These are phyloP conservation scores for Teratosphaeria viscida DNA, from an alignment of 2,329 filamentous ascomycete species.

Conservation along the genomic window DNA sequence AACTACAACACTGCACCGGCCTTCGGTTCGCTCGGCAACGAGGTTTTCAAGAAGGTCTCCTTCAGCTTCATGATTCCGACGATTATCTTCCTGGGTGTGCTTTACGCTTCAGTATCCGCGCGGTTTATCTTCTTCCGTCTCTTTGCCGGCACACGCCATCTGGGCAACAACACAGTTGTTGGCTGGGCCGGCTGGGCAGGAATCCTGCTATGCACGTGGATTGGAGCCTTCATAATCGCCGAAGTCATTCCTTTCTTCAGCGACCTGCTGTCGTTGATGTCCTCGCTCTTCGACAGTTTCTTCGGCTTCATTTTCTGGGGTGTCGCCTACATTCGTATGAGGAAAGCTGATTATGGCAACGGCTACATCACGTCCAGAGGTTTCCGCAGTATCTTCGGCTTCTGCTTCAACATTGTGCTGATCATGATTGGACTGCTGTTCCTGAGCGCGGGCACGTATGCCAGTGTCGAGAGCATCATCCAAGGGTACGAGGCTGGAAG, in stretches of 20 bases:
- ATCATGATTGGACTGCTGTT: conserved; percentile 72
- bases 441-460: conserved; percentile 72
- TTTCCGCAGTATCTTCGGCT: conserved; percentile 42
- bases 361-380: conserved; percentile 45
- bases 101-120: conserved; percentile 83
- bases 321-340: conserved; percentile 68
- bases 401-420: conserved; percentile 60
- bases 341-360: conserved; percentile 50
- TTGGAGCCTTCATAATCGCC: conserved; percentile 84
- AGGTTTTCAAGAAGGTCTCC: conserved; percentile 71
- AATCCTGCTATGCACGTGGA: conserved; percentile 67
- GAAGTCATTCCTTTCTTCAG: conserved; percentile 92
- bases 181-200: conserved; percentile 71
- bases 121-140: conserved; percentile 88
- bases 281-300: conserved; percentile 84
- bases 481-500: conserved; percentile 55
- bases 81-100: conserved; percentile 78
- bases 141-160: conserved; percentile 69
- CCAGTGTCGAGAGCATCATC: conserved; percentile 59
- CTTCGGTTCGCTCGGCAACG: conserved; percentile 69
- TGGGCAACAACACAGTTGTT: conserved; percentile 66
- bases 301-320: conserved; percentile 96
- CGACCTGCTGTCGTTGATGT: conserved; percentile 63
- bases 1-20: conserved; percentile 83
- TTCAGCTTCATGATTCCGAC: conserved; percentile 96